These are phyloP conservation scores for Coemansia sp. DNA, from an alignment of 192 early-diverging fungal species.

Conservation along the genomic window DNA sequence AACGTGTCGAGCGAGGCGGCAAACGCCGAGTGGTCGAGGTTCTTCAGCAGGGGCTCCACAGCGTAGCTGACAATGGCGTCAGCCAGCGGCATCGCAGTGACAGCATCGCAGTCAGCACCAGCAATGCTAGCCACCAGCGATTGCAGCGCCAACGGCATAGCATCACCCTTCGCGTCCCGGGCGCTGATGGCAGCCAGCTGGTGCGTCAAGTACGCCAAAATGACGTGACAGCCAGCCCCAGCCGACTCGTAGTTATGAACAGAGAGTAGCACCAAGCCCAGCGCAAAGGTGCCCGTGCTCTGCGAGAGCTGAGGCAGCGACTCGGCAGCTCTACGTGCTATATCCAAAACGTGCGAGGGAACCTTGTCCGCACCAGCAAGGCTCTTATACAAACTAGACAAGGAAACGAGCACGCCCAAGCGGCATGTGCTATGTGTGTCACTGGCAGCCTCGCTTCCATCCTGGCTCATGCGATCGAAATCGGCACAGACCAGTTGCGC, in stretches of 20 bases:
- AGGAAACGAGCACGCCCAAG: slow-evolving; percentile 16
- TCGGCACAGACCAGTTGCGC: background rate
- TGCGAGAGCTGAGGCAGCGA: slow-evolving; percentile 9
- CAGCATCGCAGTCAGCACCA: background rate
- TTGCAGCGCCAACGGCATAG: slow-evolving; percentile 14
- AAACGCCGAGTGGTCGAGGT: slow-evolving; percentile 21
- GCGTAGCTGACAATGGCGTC: slow-evolving; percentile 17
- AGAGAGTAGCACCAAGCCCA: slow-evolving; percentile 25
- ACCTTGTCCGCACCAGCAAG: background rate
- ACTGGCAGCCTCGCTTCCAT: background rate
- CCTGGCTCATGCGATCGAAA: background rate
- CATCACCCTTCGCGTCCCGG: background rate
- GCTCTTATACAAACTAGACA: slow-evolving; percentile 13
- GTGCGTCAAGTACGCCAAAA: slow-evolving; percentile 27
- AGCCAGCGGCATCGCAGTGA: background rate
- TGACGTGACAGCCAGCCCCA: background rate
- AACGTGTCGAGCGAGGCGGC: slow-evolving; percentile 20
- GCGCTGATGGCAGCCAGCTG: slow-evolving; percentile 8
- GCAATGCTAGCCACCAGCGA: slow-evolving; percentile 16
- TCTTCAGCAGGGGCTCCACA: slow-evolving; percentile 41
- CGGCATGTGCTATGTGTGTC: slow-evolving; percentile 5
- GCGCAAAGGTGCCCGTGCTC: background rate
- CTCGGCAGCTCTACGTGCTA: background rate
- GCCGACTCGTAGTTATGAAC: slow-evolving; percentile 6
- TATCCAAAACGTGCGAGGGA: background rate